Evolutionary conservation across 2,329 filamentous ascomycete genomes (phyloP), one percentile per base, ranked within the genome.

Genomic region (Colletotrichum neosansevieriae): DNA sequence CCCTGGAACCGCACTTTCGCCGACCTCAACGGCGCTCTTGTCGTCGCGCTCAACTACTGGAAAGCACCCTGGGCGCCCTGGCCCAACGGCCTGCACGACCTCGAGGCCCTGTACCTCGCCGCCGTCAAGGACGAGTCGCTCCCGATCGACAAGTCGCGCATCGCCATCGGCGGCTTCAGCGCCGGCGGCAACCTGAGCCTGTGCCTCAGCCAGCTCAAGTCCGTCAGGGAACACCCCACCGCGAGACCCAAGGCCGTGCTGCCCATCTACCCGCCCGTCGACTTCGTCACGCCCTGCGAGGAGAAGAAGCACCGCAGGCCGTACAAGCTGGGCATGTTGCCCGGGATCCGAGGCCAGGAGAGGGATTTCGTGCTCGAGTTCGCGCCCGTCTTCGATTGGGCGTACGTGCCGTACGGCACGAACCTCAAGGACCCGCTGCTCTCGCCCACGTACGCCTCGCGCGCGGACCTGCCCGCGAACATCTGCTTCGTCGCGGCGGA

Each of bases 141-240:
- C 0, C 83, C 83, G 3, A 79, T 87, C 70, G 83, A 87, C 73
- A 71, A 73, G 7, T 59, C 71, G 2, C 75, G 75, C 21, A 77
- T 86, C 4, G 79, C 80, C 0, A 69, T 87, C 0, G 79, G 76
- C 1, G 85, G 85, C 10, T 87, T 84, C 75, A 84, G 82, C 38
- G 85, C 85, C 0, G 85, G 86, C 29, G 86, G 80, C 2, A 86
- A 85, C 72, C 76, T 88, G 1, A 72, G 80, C 1, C 75, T 87
- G 0, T 74, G 78, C 6, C 79, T 79, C 0, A 72, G 78, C 13
- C 83, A 85, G 71, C 71, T 82, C 10, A 77, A 78, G 0, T 73
- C 70, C 13, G 70, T 86, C 38, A 73, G 74, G 36, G 74, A 72
- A 3, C 73, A 72, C 11, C 44, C 67, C 19, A 59, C 42, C 3